Evolutionary conservation across 1,284 basidiomycete genomes (phyloP), one percentile per base, ranked within the genome.

Genomic region (Ustilago shanxiensis): DNA sequence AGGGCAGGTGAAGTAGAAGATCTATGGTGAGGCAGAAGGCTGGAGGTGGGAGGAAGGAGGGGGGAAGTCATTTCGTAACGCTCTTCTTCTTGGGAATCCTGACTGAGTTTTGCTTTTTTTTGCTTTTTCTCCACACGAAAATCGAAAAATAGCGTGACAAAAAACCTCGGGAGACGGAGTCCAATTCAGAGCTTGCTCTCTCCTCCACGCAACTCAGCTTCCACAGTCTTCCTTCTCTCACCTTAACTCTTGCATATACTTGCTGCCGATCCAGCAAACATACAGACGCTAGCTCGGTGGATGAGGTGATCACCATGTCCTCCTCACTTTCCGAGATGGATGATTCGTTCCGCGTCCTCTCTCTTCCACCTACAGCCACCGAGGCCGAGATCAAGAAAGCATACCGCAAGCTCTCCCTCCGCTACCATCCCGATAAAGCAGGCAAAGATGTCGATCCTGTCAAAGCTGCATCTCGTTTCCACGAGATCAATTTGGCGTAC

Each of bases 331-430:
- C 22, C 55, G 73, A 76, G 24, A 60, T 77, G 60, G 61, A 66
- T 47, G 70, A 73, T 35, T 66, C 62, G 60, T 85, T 85, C 64
- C 75, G 79, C 14, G 50, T 94, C 1, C 88, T 97, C 0, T 90
- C 89, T 1, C 78, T 96, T 29, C 87, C 88, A 3, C 76, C 89
- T 11, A 91, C 92, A 61, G 90, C 93, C 8, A 92, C 91, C 6
- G 93, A 95, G 65, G 89, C 90, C 61, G 93, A 95, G 69, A 93
- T 97, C 73, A 90, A 91, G 77, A 92, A 90, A 11, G 93, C 94
- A 1, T 98, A 81, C 62, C 81, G 82, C 52, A 84, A 83, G 58
- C 71, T 72, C 20, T 83, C 81, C 11, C 65, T 85, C 2, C 71
- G 68, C 29, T 71, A 73, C 28, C 83, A 85, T 37, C 83, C 83